Evolutionary conservation across 73 alveolate genomes (phyloP).

Genomic region (Tetrahymena malaccensis): DNA sequence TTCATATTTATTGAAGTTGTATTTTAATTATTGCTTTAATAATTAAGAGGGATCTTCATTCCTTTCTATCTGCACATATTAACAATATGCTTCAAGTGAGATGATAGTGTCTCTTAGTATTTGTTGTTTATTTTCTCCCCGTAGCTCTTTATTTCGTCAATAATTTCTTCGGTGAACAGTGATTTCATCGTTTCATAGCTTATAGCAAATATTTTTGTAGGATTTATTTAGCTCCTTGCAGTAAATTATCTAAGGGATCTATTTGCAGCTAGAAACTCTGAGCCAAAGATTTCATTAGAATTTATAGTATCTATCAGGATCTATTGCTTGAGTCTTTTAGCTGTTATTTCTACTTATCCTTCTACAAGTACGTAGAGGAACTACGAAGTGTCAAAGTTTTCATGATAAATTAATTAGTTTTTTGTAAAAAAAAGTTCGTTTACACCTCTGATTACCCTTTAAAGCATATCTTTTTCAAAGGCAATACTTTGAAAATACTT

Average conservation of each 20-base stretch:
- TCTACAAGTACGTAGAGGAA: background rate
- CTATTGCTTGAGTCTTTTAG: background rate
- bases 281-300: background rate
- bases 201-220: background rate
- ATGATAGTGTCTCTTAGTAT: background rate
- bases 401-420: background rate
- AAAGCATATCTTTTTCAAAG: background rate
- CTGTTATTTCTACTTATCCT: background rate
- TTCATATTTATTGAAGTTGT: background rate
- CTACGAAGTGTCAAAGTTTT: background rate
- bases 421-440: background rate
- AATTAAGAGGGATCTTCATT: background rate
- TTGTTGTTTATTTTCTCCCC: background rate
- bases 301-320: background rate
- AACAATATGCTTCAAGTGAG: background rate
- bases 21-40: background rate
- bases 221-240: background rate
- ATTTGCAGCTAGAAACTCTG: background rate
- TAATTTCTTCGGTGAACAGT: background rate
- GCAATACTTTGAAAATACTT: background rate
- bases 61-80: background rate
- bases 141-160: background rate
- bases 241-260: background rate
- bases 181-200: background rate
- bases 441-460: background rate